Base-by-base conservation (phyloP, 2,329 filamentous ascomycete species). In the Tothia fuscella region DNA sequence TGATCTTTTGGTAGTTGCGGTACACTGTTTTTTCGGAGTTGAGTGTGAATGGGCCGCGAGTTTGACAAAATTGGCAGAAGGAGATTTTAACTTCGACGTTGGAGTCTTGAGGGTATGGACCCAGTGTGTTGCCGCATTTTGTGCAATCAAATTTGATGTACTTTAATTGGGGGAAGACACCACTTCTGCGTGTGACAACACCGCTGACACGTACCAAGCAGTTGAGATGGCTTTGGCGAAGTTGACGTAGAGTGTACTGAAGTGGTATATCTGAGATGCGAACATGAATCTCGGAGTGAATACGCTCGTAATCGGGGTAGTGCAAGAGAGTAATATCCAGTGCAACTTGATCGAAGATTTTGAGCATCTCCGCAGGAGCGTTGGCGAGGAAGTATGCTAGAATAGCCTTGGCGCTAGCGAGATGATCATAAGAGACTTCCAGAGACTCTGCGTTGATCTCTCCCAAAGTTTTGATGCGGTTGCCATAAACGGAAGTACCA, bases 1-100 rank as follows among this genome's bases (percentile, higher is more conserved):
- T 98, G 52, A 98, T 70, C 58, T 95, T 98, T 61, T 98, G 91
- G 64, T 95, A 98, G 62, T 98, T 98, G 48, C 91, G 82, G 65
- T 98, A 98, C 13, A 98, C 83, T 0, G 91, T 98, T 70, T 94
- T 93, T 59, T 96, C 91, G 3, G 87, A 91, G 65, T 96, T 96
- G 50, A 98, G 69, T 0, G 81, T 93, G 57, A 98, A 98, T 0
- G 91, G 93, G 0, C 91, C 91, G 30, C 86, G 80, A 29, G 86
- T 93, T 64, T 96, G 89, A 64, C 91, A 98, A 58, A 84, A 91
- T 57, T 95, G 89, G 59, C 91, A 98, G 68, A 84, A 98, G 1
- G 83, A 85, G 52, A 98, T 85, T 64, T 89, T 94, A 56, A 98
- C 88, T 61, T 98, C 91, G 32, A 88, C 80, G 47, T 91, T 93